Evolutionary conservation across 768 basidiomycete genomes (phyloP).

Genomic region (Xerocomellus chrysenteron): DNA sequence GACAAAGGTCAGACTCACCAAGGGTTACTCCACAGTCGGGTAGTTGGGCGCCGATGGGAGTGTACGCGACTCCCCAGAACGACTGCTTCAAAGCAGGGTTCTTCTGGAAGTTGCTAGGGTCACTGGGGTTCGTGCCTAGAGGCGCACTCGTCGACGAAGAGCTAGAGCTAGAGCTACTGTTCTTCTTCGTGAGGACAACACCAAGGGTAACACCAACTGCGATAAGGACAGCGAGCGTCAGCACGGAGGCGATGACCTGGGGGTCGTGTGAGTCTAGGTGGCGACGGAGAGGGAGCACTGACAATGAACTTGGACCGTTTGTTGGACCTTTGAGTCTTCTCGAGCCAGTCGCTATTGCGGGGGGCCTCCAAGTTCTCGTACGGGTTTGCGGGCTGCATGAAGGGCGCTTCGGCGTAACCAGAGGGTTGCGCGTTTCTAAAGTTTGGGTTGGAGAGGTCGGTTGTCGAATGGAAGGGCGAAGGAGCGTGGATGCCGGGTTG

Average conservation of each 20-base stretch:
- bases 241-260: constrained; percentile 52
- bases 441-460: constrained; percentile 23
- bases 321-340: constrained; percentile 32
- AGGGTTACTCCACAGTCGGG: constrained; percentile 64
- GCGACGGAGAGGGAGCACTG: constrained; percentile 25
- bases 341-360: constrained; percentile 41
- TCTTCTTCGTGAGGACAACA: constrained; percentile 59
- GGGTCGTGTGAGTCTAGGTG: neutral
- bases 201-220: constrained; percentile 63
- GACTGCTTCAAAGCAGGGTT: constrained; percentile 65
- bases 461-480: constrained; percentile 26
- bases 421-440: constrained; percentile 24
- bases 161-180: constrained; percentile 33
- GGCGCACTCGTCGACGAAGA: constrained; percentile 18
- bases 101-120: constrained; percentile 78
- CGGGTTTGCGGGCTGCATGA: constrained; percentile 22
- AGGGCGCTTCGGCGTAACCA: constrained; percentile 25
- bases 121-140: constrained; percentile 46
- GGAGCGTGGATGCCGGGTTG: constrained; percentile 37
- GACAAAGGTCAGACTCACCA: constrained; percentile 24
- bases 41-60: constrained; percentile 69
- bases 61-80: constrained; percentile 89
- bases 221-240: constrained; percentile 51
- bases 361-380: constrained; percentile 36
- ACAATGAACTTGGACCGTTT: constrained; percentile 59